Evolutionary conservation across 2,329 filamentous ascomycete species (phyloP).

Genomic region (Cucurbitaria berberidis): DNA sequence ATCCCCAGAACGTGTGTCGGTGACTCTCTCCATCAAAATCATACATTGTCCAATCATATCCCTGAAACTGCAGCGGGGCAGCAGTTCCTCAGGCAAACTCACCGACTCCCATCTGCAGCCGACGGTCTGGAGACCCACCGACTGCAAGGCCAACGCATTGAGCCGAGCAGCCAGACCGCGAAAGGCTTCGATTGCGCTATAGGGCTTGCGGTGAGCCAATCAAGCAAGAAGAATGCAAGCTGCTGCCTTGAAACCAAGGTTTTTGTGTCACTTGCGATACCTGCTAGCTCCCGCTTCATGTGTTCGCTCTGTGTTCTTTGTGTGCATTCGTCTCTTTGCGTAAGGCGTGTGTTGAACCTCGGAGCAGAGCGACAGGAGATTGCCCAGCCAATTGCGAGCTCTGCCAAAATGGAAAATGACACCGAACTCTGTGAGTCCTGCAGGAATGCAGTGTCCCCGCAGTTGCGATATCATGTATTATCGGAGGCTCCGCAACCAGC

Average conservation of each 20-base stretch:
- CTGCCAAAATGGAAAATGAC: not conserved
- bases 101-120: conserved; percentile 39
- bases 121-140: conserved; percentile 29
- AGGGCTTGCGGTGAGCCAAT: conserved; percentile 33
- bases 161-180: conserved; percentile 32
- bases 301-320: conserved; percentile 6
- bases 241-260: conserved; percentile 35
- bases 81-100: conserved; percentile 29
- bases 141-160: conserved; percentile 45
- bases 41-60: conserved; percentile 24
- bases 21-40: conserved; percentile 21
- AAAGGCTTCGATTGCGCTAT: conserved; percentile 25
- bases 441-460: conserved; percentile 6
- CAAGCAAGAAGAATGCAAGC: conserved; percentile 8
- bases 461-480: not conserved
- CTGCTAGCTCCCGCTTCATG: not conserved
- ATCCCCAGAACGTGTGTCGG: conserved; percentile 29
- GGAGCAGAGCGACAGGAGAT: not conserved
- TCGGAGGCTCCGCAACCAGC: conserved; percentile 8
- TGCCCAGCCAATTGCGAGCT: not conserved
- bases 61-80: conserved; percentile 11
- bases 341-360: not conserved
- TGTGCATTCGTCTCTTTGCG: not conserved
- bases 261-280: conserved; percentile 21
- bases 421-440: conserved; percentile 9